Evolutionary conservation across 2,329 filamentous ascomycete genomes (phyloP).

Genomic region (Aaosphaeria pasadenensis): DNA sequence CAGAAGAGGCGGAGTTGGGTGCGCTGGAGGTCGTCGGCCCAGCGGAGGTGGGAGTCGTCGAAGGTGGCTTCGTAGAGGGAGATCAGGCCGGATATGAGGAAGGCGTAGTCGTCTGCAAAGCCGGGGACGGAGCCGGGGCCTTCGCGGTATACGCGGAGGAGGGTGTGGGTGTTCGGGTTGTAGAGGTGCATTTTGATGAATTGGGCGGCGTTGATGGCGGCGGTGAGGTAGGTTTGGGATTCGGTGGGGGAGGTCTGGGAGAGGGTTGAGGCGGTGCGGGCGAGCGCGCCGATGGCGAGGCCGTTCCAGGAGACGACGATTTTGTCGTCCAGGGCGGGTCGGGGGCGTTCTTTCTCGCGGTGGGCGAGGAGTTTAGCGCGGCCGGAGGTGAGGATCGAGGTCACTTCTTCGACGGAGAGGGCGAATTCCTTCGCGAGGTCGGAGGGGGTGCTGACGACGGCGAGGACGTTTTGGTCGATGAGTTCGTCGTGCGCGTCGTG

Average conservation of each 20-base stretch:
- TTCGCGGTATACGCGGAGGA: constrained; percentile 74
- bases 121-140: constrained; percentile 64
- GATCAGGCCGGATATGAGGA: constrained; percentile 76
- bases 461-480: constrained; percentile 86
- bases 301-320: constrained; percentile 87
- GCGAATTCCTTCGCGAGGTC: constrained; percentile 74
- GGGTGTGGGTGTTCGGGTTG: constrained; percentile 57
- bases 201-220: constrained; percentile 64
- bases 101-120: constrained; percentile 95
- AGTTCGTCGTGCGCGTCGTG: constrained; percentile 93
- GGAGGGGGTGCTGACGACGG: constrained; percentile 63
- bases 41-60: constrained; percentile 71
- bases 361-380: constrained; percentile 67
- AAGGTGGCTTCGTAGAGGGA: constrained; percentile 82
- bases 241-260: constrained; percentile 56
- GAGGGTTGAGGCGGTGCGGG: constrained; percentile 70
- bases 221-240: constrained; percentile 59
- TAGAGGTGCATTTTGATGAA: constrained; percentile 77
- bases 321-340: constrained; percentile 82
- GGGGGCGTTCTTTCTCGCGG: constrained; percentile 69
- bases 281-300: constrained; percentile 78
- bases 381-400: constrained; percentile 64
- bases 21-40: constrained; percentile 79
- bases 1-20: constrained; percentile 75
- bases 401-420: constrained; percentile 66